Evolutionary conservation across 305 asterid genomes (phyloP).

Genomic region (Rubia tinctorum): DNA sequence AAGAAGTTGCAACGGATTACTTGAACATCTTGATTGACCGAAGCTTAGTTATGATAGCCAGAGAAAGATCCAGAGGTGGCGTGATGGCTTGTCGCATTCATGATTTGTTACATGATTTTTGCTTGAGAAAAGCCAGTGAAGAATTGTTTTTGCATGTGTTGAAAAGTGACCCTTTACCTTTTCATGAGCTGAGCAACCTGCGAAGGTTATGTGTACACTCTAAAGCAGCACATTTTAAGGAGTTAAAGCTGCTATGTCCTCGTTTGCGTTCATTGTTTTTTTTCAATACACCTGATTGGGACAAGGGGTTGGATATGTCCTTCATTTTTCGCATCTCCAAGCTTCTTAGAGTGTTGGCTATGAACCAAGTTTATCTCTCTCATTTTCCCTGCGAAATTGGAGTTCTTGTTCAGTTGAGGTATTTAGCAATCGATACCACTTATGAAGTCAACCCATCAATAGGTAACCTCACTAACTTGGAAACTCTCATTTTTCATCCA

Average conservation of each 20-base stretch:
- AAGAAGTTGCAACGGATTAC: background rate
- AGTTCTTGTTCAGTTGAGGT: background rate
- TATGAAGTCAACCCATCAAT: background rate
- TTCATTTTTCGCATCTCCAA: background rate
- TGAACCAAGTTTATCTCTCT: background rate
- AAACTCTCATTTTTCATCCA: background rate
- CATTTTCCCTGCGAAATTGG: background rate
- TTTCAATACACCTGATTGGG: background rate
- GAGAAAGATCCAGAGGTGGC: background rate
- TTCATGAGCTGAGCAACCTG: background rate
- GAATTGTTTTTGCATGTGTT: background rate
- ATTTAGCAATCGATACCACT: background rate
- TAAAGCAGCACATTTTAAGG: background rate
- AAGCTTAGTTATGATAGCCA: background rate
- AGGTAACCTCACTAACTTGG: background rate
- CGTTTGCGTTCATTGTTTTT: background rate
- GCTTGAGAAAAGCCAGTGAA: background rate
- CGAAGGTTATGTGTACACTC: conserved; percentile 2
- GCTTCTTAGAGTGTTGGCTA: conserved; percentile 1
- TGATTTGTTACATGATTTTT: conserved; percentile 4
- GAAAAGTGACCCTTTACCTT: background rate
- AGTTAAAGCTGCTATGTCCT: background rate
- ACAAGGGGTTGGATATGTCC: background rate
- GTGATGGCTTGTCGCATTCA: background rate
- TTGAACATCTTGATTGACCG: background rate